Conservation (phyloP, 768 basidiomycete species). For the Hypholoma fasciculare region DNA sequence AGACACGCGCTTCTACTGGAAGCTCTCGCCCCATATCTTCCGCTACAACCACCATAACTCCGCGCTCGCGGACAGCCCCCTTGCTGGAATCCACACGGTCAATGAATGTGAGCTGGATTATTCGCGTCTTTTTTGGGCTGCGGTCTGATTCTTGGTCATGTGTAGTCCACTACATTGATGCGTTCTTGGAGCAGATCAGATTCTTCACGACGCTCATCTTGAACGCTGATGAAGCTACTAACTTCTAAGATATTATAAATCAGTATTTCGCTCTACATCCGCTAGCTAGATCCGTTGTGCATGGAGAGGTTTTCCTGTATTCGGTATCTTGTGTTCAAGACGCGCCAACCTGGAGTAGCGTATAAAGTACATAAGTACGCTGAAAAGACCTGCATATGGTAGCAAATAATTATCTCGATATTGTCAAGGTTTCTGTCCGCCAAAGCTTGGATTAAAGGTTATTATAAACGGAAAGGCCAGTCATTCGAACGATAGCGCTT, state of each 20-base stretch:
- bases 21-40: slow-evolving; percentile 63
- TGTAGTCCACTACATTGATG: slow-evolving; percentile 47
- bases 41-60: slow-evolving; percentile 56
- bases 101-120: slow-evolving; percentile 56
- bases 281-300: too few species aligned
- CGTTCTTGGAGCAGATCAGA: slow-evolving; percentile 62
- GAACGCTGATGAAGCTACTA: slow-evolving; percentile 60
- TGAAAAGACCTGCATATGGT: too few species aligned
- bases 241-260: slow-evolving; percentile 12
- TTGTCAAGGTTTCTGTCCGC: too few species aligned
- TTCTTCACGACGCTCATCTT: slow-evolving; percentile 68
- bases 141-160: slow-evolving; percentile 9
- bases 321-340: too few species aligned
- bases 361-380: too few species aligned
- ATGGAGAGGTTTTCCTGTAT: too few species aligned
- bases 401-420: too few species aligned
- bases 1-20: slow-evolving; percentile 66
- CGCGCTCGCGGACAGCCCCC: slow-evolving; percentile 27
- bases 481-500: too few species aligned
- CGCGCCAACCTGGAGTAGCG: too few species aligned
- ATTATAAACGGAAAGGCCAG: too few species aligned
- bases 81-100: slow-evolving; percentile 62
- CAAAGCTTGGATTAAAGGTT: too few species aligned
- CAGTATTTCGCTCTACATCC: not conserved
- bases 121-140: not conserved